Percentiles rank a stretch among this genome's conserved stretches.
Conservation (phyloP, 2,329 filamentous ascomycete genomes). For the Dothistroma septosporum region DNA sequence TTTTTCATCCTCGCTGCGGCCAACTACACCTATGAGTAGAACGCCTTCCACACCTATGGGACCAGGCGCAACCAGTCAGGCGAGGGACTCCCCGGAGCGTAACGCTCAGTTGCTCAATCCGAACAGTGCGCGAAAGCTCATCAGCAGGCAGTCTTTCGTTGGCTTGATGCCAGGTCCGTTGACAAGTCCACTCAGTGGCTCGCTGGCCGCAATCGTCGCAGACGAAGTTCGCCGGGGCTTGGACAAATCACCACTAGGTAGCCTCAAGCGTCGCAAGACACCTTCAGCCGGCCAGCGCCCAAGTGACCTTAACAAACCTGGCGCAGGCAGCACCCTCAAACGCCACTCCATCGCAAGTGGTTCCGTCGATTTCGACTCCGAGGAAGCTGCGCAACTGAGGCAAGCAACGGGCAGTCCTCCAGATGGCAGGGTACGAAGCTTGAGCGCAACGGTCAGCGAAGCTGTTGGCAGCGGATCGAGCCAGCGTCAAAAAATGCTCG, state of each 20-base stretch:
- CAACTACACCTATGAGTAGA: conserved; percentile 26
- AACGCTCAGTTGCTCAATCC: conserved; percentile 20
- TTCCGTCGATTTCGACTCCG: conserved; percentile 24
- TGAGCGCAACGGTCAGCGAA: conserved; percentile 28
- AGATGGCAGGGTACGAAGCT: conserved; percentile 19
- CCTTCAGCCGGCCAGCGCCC: conserved; percentile 11
- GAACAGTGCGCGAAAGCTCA: conserved; percentile 37
- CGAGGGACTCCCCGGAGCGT: conserved; percentile 7
- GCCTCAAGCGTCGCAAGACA: conserved; percentile 14
- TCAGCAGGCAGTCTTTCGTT: conserved; percentile 47
- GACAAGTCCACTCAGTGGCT: conserved; percentile 57
- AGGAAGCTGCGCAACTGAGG: conserved; percentile 15
- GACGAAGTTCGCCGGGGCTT: conserved; percentile 60
- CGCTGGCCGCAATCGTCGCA: conserved; percentile 60
- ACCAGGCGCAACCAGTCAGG: conserved; percentile 10
- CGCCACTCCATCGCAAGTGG: conserved; percentile 28
- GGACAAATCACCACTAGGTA: conserved; percentile 23
- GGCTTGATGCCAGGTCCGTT: conserved; percentile 58
- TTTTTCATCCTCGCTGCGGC: conserved; percentile 14
- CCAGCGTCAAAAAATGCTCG: conserved; percentile 14
- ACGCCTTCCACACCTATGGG: conserved; percentile 17
- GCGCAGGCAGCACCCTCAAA: conserved; percentile 13
- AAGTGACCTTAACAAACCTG: conserved; percentile 4
- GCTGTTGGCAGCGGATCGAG: conserved; percentile 20
- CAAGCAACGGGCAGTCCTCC: conserved; percentile 17